Percentiles rank a stretch among this genome's conserved stretches.
phyloP scores from a whole-genome alignment of 2,329 filamentous ascomycete genomes.

The Phoma sp. region DNA sequence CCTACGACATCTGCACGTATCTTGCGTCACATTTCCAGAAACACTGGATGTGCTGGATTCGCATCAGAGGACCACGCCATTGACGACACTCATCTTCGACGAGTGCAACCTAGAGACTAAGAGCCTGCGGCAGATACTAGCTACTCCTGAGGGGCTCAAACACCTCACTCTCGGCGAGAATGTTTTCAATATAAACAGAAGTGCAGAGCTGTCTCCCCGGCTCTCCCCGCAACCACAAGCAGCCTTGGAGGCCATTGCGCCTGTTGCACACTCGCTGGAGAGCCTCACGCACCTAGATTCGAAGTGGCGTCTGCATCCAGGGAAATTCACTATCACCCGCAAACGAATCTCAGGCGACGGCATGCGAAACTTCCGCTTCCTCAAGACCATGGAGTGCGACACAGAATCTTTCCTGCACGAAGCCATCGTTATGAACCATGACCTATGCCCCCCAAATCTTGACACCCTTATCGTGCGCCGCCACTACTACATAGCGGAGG shows the following conservation, averaged over 20 bases:
- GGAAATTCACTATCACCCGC: conserved; percentile 22
- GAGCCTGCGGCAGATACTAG: conserved; percentile 34
- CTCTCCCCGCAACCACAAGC: conserved; percentile 24
- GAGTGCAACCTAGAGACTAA: conserved; percentile 40
- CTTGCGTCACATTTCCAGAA: conserved; percentile 35
- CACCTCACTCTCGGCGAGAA: conserved; percentile 45
- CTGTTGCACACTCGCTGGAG: conserved; percentile 42
- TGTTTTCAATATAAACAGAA: conserved; percentile 31
- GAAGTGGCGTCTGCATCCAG: conserved; percentile 22
- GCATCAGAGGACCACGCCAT: conserved; percentile 31
- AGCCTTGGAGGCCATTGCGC: conserved; percentile 33
- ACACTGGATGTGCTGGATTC: conserved; percentile 28
- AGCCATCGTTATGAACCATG: conserved; percentile 31
- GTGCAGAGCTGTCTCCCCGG: conserved; percentile 17
- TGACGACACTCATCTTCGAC: conserved; percentile 42
- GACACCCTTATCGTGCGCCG: conserved; percentile 35
- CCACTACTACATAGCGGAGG: conserved; percentile 23
- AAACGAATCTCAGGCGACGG: conserved; percentile 31
- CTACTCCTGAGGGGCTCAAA: conserved; percentile 37
- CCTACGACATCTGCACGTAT: conserved; percentile 41
- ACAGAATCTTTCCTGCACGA: conserved; percentile 40
- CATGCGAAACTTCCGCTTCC: conserved; percentile 38
- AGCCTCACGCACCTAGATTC: conserved; percentile 37
- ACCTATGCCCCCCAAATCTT: conserved; percentile 38
- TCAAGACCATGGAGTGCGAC: conserved; percentile 39